Evolutionary conservation across 495 filamentous ascomycete genomes (phyloP).

Genomic region (Aspergillus asperescens): DNA sequence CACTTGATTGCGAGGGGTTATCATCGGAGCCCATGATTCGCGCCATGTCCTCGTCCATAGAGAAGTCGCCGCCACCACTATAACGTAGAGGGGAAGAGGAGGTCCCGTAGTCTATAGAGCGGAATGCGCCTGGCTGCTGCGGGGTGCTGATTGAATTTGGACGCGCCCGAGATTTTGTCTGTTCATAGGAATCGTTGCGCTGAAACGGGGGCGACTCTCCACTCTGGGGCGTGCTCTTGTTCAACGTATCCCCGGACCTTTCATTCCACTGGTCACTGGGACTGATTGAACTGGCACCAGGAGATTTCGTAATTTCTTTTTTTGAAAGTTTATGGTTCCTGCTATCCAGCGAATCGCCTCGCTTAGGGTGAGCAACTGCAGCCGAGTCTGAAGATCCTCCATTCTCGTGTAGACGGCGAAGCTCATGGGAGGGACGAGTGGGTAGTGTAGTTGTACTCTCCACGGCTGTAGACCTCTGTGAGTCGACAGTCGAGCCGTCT

Average conservation of each 20-base stretch:
- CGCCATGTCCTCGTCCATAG: constrained; percentile 86
- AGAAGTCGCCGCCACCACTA: constrained; percentile 70
- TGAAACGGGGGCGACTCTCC: constrained; percentile 52
- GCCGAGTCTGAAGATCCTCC: constrained; percentile 32
- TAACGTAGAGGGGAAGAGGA: constrained; percentile 72
- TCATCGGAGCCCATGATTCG: constrained; percentile 71
- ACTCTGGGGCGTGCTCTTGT: constrained; percentile 16
- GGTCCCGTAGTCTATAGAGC: constrained; percentile 32
- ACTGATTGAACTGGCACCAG: constrained; percentile 15
- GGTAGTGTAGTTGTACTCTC: constrained; percentile 27
- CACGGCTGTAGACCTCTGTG: constrained; percentile 14
- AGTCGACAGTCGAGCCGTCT: constrained; percentile 22
- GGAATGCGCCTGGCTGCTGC: constrained; percentile 33
- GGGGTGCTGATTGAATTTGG: constrained; percentile 53
- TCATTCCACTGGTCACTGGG: constrained; percentile 21
- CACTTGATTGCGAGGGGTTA: constrained; percentile 39
- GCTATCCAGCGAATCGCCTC: constrained; percentile 53
- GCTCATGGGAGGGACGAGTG: constrained; percentile 35
- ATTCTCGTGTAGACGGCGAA: constrained; percentile 37
- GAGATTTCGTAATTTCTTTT: constrained; percentile 33
- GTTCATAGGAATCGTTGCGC: constrained; percentile 48
- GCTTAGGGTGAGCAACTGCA: constrained; percentile 44
- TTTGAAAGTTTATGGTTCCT: constrained; percentile 30
- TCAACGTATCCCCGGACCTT: constrained; percentile 9
- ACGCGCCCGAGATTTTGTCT: constrained; percentile 26